phyloP scores from a whole-genome alignment of 495 filamentous ascomycete species.

The Darksidea phi region DNA sequence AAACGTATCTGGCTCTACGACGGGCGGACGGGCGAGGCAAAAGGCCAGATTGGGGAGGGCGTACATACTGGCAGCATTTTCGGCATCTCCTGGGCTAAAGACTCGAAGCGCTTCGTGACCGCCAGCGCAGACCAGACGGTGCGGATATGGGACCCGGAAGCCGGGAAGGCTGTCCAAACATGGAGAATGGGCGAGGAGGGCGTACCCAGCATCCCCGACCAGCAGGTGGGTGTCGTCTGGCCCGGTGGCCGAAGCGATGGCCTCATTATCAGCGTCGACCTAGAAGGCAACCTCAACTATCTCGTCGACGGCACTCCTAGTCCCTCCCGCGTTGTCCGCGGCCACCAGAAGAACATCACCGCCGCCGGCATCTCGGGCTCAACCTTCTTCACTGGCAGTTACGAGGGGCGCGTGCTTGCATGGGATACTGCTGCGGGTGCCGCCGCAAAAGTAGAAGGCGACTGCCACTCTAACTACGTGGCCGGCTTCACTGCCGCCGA shows the following conservation, averaged over 20 bases:
- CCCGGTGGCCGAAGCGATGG: constrained; percentile 79
- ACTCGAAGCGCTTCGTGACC: constrained; percentile 86
- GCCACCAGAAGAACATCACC: constrained; percentile 93
- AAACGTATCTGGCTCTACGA: constrained; percentile 89
- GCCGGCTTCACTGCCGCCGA: constrained; percentile 63
- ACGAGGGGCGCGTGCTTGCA: constrained; percentile 78
- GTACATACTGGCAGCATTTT: constrained; percentile 92
- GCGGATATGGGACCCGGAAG: constrained; percentile 82
- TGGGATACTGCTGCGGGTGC: constrained; percentile 74
- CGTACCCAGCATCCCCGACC: constrained; percentile 68
- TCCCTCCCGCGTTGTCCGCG: constrained; percentile 71
- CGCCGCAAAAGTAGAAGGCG: constrained; percentile 69
- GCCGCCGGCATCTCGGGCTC: constrained; percentile 58
- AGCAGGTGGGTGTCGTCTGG: constrained; percentile 95
- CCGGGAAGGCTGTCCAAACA: constrained; percentile 68
- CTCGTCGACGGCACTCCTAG: constrained; percentile 66
- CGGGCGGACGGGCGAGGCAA: constrained; percentile 86
- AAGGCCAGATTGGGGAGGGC: constrained; percentile 72
- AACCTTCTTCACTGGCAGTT: constrained; percentile 84
- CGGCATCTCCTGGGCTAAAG: constrained; percentile 81
- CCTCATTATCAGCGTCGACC: constrained; percentile 81
- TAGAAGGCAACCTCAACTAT: constrained; percentile 90
- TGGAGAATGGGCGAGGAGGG: constrained; percentile 89
- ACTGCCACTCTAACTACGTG: constrained; percentile 77
- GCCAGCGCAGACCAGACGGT: constrained; percentile 93